Evolutionary conservation across 1,284 basidiomycete genomes (phyloP).

Genomic region (Ganoderma boninense): DNA sequence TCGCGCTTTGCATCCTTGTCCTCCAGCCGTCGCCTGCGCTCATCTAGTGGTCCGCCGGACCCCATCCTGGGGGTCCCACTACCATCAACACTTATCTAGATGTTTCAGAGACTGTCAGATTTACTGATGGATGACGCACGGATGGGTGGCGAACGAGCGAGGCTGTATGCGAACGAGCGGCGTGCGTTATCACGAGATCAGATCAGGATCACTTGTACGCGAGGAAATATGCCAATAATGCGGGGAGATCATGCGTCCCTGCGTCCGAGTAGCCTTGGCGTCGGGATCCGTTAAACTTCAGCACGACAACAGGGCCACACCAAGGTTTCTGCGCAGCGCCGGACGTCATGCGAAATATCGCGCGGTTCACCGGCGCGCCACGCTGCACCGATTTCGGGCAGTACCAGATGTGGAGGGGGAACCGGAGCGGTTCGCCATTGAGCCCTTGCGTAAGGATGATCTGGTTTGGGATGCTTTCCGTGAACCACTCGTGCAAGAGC

Average conservation of each 20-base stretch:
- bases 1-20: no score
- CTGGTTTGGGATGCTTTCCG: slow-evolving; percentile 61
- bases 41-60: no score
- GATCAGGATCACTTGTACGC: slow-evolving; percentile 64
- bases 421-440: slow-evolving; percentile 79
- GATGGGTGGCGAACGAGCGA: not conserved
- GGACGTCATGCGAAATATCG: slow-evolving; percentile 82
- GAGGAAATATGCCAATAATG: slow-evolving; percentile 84
- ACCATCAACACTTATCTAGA: no score
- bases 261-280: slow-evolving; percentile 84
- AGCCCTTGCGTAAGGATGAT: slow-evolving; percentile 81
- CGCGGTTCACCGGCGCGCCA: slow-evolving; percentile 70
- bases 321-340: slow-evolving; percentile 78
- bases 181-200: slow-evolving; percentile 9
- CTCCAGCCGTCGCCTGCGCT: no score
- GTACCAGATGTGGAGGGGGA: slow-evolving; percentile 83
- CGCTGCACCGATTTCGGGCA: slow-evolving; percentile 67
- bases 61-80: no score
- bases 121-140: slow-evolving; percentile 13
- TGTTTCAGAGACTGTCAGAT: no score
- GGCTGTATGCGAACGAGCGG: slow-evolving; percentile 13
- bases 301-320: slow-evolving; percentile 80
- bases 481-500: slow-evolving; percentile 66
- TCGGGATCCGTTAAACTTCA: slow-evolving; percentile 84
- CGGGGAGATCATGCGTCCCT: slow-evolving; percentile 81